Percentiles rank a stretch among this genome's conserved stretches.
Evolutionary conservation across 1,284 basidiomycete genomes (phyloP).

Genomic region (Xanthoconium separans): DNA sequence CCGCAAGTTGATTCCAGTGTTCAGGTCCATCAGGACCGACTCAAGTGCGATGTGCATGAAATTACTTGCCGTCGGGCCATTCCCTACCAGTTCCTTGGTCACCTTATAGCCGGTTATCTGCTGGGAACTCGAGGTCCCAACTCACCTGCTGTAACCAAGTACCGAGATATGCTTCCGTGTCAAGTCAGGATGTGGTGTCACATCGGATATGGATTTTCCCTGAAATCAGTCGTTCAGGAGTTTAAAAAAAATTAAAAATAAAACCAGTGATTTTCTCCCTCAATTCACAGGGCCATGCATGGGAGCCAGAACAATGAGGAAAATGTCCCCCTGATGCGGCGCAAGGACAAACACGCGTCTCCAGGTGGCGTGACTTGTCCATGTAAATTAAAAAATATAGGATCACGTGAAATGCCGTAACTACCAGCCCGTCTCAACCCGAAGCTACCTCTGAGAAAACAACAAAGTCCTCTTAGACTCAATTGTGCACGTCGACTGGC

Average conservation of each 20-base stretch:
- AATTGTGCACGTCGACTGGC: background rate
- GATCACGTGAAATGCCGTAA: background rate
- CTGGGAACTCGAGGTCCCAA: background rate
- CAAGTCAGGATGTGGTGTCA: background rate
- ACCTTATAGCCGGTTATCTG: constrained; percentile 1
- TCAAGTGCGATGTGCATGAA: background rate
- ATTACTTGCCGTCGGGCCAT: background rate
- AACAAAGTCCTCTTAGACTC: too few species aligned
- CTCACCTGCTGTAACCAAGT: background rate
- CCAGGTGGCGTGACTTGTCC: too few species aligned
- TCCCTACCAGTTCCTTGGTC: background rate
- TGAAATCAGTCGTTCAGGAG: background rate
- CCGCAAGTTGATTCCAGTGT: background rate
- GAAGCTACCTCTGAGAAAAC: background rate
- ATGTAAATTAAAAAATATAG: too few species aligned
- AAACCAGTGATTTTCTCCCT: background rate
- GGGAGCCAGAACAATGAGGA: background rate
- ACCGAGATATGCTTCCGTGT: background rate
- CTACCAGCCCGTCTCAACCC: background rate
- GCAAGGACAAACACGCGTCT: background rate
- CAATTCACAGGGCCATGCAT: background rate
- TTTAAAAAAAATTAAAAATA: background rate
- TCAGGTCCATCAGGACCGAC: background rate
- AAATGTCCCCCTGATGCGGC: too few species aligned
- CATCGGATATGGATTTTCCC: background rate